Evolutionary conservation across 129 eudicot species (phyloP).

Genomic region (Logfia minima): DNA sequence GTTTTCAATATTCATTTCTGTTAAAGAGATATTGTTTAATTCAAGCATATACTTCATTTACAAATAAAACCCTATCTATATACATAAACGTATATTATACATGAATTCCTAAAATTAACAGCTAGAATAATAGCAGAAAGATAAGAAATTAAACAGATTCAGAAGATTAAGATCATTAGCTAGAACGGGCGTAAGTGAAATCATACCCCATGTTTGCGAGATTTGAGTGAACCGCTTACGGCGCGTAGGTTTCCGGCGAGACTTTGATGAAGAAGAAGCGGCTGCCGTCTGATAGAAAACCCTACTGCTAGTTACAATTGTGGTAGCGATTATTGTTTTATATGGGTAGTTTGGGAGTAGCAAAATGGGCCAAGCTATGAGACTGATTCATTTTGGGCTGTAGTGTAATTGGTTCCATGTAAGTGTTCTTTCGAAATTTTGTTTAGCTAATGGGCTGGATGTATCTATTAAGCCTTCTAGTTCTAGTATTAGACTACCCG

Average conservation of each 20-base stretch:
- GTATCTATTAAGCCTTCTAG: no score
- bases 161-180: neutral
- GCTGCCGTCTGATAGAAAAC: conserved; percentile 34
- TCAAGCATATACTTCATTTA: neutral
- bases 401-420: neutral
- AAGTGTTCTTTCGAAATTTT: neutral
- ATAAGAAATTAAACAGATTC: neutral
- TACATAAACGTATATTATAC: no score
- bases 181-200: neutral
- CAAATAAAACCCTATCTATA: neutral
- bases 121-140: neutral
- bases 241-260: neutral
- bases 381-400: neutral
- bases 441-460: neutral
- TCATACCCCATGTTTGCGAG: conserved; percentile 40
- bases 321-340: conserved; percentile 9
- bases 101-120: neutral
- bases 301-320: conserved; percentile 17
- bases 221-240: conserved; percentile 16
- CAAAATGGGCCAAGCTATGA: conserved; percentile 18
- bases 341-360: conserved; percentile 1
- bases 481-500: no score
- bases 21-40: neutral
- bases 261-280: conserved; percentile 29
- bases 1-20: neutral